Conservation (phyloP, 2,329 filamentous ascomycete genomes). For the Helicocarpus griseus region DNA sequence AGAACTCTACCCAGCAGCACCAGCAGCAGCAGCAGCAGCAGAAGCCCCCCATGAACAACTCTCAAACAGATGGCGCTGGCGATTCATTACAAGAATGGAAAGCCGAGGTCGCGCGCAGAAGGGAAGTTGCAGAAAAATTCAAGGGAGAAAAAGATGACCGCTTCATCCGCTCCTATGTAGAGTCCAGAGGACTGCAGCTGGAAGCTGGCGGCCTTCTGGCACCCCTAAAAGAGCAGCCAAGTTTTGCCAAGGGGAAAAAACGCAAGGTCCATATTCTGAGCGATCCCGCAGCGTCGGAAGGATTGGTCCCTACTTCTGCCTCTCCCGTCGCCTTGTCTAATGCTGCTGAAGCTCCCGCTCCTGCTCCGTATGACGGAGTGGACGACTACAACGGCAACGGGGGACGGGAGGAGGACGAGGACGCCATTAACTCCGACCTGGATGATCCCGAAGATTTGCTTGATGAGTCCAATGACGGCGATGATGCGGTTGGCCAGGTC, state of each 20-base stretch:
- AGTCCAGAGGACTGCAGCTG: conserved; percentile 30
- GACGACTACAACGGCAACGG: conserved; percentile 36
- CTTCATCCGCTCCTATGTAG: conserved; percentile 33
- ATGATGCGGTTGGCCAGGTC: conserved; percentile 73
- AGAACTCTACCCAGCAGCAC: conserved; percentile 26
- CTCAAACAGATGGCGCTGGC: conserved; percentile 67
- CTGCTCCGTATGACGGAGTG: conserved; percentile 48
- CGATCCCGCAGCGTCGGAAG: conserved; percentile 9
- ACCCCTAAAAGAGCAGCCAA: conserved; percentile 31
- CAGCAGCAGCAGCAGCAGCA: conserved; percentile 29
- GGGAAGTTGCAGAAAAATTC: conserved; percentile 26
- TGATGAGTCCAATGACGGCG: conserved; percentile 77
- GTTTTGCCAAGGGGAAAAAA: conserved; percentile 27
- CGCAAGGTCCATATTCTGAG: conserved; percentile 19
- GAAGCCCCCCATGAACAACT: conserved; percentile 35
- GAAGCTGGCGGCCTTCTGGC: conserved; percentile 39
- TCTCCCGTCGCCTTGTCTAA: conserved; percentile 11
- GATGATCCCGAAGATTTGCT: conserved; percentile 85
- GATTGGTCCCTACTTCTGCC: neutral
- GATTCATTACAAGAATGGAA: conserved; percentile 50
- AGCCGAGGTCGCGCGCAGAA: conserved; percentile 34
- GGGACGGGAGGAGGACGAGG: conserved; percentile 63
- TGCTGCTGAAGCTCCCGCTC: conserved; percentile 8
- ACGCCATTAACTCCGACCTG: conserved; percentile 96
- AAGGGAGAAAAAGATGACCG: conserved; percentile 29